A percentile compares a stretch with the other conserved stretches of the same genome.
These are phyloP conservation scores for Epichloe sylvatica DNA, from an alignment of 2,329 filamentous ascomycete species.

Conservation along the genomic window DNA sequence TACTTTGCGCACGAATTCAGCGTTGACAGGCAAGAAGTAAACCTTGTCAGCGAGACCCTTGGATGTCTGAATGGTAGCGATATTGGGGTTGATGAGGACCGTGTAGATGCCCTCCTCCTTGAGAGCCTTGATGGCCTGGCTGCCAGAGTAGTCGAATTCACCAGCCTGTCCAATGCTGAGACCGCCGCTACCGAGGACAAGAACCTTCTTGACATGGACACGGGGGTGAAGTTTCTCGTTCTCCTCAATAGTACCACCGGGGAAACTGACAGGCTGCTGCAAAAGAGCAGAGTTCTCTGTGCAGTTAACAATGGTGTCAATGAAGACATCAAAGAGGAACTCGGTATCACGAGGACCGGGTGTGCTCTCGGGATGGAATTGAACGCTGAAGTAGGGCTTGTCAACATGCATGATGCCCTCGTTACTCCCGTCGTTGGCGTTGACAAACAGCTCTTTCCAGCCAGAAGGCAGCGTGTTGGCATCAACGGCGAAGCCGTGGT, in stretches of 20 bases:
- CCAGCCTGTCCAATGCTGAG: constrained; percentile 95
- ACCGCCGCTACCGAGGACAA: constrained; percentile 87
- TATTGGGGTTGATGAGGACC: constrained; percentile 96
- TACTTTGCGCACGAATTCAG: constrained; percentile 94
- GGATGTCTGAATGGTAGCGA: constrained; percentile 96
- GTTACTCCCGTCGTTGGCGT: constrained; percentile 96
- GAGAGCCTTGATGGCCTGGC: constrained; percentile 93
- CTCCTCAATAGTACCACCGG: constrained; percentile 67
- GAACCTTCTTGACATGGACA: constrained; percentile 82
- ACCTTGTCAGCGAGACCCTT: constrained; percentile 97
- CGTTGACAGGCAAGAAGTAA: constrained; percentile 93
- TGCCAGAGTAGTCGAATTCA: constrained; percentile 97
- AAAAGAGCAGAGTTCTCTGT: constrained; percentile 54
- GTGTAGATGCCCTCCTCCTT: constrained; percentile 98
- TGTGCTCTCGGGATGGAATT: constrained; percentile 96
- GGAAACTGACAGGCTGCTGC: constrained; percentile 65
- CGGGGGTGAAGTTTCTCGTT: constrained; percentile 64
- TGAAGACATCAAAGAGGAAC: constrained; percentile 93
- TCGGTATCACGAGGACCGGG: constrained; percentile 92
- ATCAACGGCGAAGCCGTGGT: constrained; percentile 93
- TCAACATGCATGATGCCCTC: constrained; percentile 84
- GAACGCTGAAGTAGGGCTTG: constrained; percentile 95
- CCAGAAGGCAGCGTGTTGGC: constrained; percentile 56
- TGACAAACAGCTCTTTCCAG: constrained; percentile 93
- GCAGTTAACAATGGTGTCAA: constrained; percentile 65